Base-by-base conservation (phyloP, 345 rosid genomes). In the Citrus maxima region DNA sequence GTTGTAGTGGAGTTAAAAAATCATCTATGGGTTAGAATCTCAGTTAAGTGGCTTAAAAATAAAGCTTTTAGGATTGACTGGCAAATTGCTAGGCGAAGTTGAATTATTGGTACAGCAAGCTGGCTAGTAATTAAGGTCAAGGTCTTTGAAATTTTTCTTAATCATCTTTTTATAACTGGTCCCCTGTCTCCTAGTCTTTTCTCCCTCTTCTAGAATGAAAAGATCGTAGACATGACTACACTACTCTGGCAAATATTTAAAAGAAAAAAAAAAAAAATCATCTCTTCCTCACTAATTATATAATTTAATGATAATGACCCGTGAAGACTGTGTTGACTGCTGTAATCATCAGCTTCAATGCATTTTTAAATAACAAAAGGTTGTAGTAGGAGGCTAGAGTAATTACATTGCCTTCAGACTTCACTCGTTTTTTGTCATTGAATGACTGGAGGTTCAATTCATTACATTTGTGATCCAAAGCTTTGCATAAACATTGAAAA, bases 91-190 rank as follows among this genome's bases (percentile, higher is more conserved):
- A 59, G 25, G 10, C 38, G 4, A 62, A 35, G 67, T 58, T 66
- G 74, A 78, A 77, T 69, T 61, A n/a, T 78, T 46, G 78, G 2
- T 1, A 35, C 22, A 54, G 49, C n/a, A 32, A 24, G 77, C 54
- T 58, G 63, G 75, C 30, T 16, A 18, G 21, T 13, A 3, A 13
- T 46, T 12, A 62, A 67, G 34, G 84, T 67, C 75, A 82, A 63
- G 56, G 74, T 63, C 82, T 12, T 49, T 19, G 49, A 70, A 54
- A 27, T 51, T 37, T 72, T 65, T 77, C 71, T 34, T 27, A 24
- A 77, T 60, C 76, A 68, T 37, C 72, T 74, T 82, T 74, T 34
- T 27, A 42, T 3, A 5, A n/a, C 30, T 4, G 78, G 76, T 56
- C 67, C 58, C 71, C 24, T 28, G 28, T 4, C 56, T 49, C 10